A percentile compares a stretch with the other conserved stretches of the same genome.
phyloP scores from a whole-genome alignment of 2,329 filamentous ascomycete species.

The Escovopsis sp. region DNA sequence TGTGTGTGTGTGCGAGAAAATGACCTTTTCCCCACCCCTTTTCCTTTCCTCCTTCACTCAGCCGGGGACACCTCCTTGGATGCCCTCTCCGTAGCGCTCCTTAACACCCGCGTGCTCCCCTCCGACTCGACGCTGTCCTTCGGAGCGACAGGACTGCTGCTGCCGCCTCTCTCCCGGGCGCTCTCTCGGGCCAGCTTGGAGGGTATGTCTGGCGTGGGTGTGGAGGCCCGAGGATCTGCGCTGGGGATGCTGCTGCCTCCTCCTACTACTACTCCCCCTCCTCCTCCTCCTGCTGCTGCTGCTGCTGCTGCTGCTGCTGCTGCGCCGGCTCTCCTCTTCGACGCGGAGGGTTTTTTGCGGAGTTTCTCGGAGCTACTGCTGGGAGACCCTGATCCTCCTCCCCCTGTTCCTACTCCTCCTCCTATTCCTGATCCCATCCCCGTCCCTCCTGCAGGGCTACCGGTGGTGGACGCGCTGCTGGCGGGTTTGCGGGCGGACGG shows the following conservation, averaged over 20 bases:
- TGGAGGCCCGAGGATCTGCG: constrained; percentile 32
- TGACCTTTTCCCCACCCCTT: too few relatives aligned
- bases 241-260: constrained; percentile 17
- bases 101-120: constrained; percentile 10
- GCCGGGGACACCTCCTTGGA: neutral
- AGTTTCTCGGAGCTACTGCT: constrained; percentile 36
- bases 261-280: too few relatives aligned
- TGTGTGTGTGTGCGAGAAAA: too few relatives aligned
- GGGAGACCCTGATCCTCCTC: too few relatives aligned
- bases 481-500: constrained; percentile 23
- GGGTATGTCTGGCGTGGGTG: constrained; percentile 28
- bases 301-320: constrained; percentile 2
- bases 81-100: constrained; percentile 9
- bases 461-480: too few relatives aligned
- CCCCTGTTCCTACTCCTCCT: too few relatives aligned
- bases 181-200: constrained; percentile 37
- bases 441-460: too few relatives aligned
- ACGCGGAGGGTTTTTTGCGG: constrained; percentile 32
- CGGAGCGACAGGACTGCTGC: constrained; percentile 13
- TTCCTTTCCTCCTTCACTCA: neutral
- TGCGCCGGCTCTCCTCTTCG: constrained; percentile 28
- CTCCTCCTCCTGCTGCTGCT: too few relatives aligned
- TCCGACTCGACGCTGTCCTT: constrained; percentile 11
- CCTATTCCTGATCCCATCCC: too few relatives aligned
- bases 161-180: too few relatives aligned